Conservation (phyloP, 2,329 filamentous ascomycete species). For the Beauveria australis region DNA sequence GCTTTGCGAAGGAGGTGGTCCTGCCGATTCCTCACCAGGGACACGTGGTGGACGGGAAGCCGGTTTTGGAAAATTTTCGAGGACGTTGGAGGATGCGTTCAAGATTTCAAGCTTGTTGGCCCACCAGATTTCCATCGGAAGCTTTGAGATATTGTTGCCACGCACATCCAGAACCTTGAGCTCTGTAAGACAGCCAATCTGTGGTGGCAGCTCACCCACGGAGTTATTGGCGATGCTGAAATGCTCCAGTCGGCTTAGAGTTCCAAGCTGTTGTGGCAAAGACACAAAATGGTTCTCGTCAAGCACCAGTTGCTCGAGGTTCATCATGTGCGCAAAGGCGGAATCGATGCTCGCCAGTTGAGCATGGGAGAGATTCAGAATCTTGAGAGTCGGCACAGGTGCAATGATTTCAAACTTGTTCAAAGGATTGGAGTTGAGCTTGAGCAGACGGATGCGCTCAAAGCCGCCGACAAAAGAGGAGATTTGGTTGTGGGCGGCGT, state of each 20-base stretch:
- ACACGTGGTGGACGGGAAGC: conserved; percentile 59
- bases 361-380: conserved; percentile 81
- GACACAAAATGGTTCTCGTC: conserved; percentile 96
- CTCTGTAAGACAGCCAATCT: conserved; percentile 82
- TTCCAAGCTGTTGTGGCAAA: conserved; percentile 76
- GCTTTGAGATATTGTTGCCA: conserved; percentile 83
- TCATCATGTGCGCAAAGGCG: conserved; percentile 79
- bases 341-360: conserved; percentile 87
- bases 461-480: conserved; percentile 89
- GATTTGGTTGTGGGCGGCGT: conserved; percentile 86
- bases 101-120: conserved; percentile 82
- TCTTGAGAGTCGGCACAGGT: conserved; percentile 72
- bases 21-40: conserved; percentile 39
- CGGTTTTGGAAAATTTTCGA: conserved; percentile 85
- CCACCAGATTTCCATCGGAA: conserved; percentile 95
- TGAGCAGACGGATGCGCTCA: conserved; percentile 70
- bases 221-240: conserved; percentile 93
- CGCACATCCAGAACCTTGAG: conserved; percentile 79
- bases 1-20: conserved; percentile 27
- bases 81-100: conserved; percentile 90
- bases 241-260: conserved; percentile 73
- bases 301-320: conserved; percentile 77
- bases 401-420: conserved; percentile 82
- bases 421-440: conserved; percentile 89
- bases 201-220: conserved; percentile 71